Base-by-base conservation (phyloP, 2,329 filamentous ascomycete species). In the Fusarium bactridioides region DNA sequence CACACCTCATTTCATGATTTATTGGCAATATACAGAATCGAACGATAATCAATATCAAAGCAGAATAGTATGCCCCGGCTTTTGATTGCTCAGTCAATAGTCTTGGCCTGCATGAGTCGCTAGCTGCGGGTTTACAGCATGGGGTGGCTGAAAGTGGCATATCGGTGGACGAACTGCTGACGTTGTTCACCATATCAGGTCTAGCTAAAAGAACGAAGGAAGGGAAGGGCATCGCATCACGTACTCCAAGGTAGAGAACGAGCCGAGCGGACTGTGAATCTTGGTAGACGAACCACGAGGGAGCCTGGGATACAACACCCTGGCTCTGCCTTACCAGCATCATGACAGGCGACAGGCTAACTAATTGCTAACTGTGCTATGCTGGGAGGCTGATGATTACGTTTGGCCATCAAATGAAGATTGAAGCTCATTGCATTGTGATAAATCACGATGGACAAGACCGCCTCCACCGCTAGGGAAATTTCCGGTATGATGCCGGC, bases 61-160 rank as follows among this genome's bases (percentile, higher is more conserved):
- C 35, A 33, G n/a, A n/a, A 40, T 57, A 41, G 41, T 53, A 55
- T 67, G 43, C 61, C 25, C 51, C 45, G n/a, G 23, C 43, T 47
- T 64, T 53, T 50, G 47, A 50, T 51, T 66, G 58, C 35, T 45
- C 48, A 43, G 41, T 69, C 65, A 62, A 70, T 72, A 73, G 70
- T 70, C 56, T 35, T 31, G 25, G 43, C 47, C 38, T 56, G 56
- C 70, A 72, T 73, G 70, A 72, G 44, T 73, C 70, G 70, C 41
- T 72, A 72, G 68, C 33, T 54, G 25, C 53, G 64, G 58, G 44
- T 44, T 69, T 27, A 23, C 13, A 37, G 35, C 61, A 67, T 61
- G 64, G 47, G 47, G 57, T 65, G 64, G 63, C 59, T 65, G 47
- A 63, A 43, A 23, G 54, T 47, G 65, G 44, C 44, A 56, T 44